These are phyloP conservation scores for Ogataea kodamae DNA, from an alignment of 805 yeast species.

Conservation along the genomic window DNA sequence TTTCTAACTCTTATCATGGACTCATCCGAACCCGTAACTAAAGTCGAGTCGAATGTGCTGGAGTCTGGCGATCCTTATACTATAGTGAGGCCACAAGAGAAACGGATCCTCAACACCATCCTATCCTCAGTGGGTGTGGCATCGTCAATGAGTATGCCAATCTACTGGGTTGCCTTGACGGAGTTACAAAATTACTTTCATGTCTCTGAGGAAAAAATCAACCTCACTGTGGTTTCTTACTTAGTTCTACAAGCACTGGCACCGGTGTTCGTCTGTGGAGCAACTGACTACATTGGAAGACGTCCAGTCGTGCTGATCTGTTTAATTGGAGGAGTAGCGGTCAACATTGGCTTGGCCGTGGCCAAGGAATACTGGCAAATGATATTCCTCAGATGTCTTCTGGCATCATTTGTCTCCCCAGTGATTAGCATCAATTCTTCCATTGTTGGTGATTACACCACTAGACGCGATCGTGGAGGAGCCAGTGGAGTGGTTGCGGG, in stretches of 20 bases:
- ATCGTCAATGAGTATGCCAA: conserved; percentile 72
- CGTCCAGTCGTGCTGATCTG: conserved; percentile 62
- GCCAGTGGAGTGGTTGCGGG: conserved; percentile 66
- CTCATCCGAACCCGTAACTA: neutral
- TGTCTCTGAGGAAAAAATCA: conserved; percentile 54
- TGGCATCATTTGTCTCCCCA: conserved; percentile 76
- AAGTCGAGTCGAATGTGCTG: neutral
- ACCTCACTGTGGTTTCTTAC: conserved; percentile 74
- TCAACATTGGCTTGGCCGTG: conserved; percentile 65
- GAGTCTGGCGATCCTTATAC: conserved; percentile 36
- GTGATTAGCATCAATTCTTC: conserved; percentile 69
- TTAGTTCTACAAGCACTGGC: conserved; percentile 71
- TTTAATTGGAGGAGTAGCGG: conserved; percentile 50
- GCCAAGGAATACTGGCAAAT: conserved; percentile 56
- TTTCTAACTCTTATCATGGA: no score
- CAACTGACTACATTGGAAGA: conserved; percentile 72
- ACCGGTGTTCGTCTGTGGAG: conserved; percentile 64
- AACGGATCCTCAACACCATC: conserved; percentile 36
- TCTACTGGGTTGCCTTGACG: conserved; percentile 75
- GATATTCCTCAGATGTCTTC: conserved; percentile 67
- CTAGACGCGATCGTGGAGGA: conserved; percentile 64
- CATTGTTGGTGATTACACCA: conserved; percentile 69
- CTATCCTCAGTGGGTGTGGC: conserved; percentile 53
- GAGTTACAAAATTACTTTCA: conserved; percentile 51
- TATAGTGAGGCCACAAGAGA: conserved; percentile 41